Percentiles rank a stretch among this genome's conserved stretches.
Evolutionary conservation across 495 filamentous ascomycete species (phyloP).

Genomic region (Aspergillus heteromorphus): DNA sequence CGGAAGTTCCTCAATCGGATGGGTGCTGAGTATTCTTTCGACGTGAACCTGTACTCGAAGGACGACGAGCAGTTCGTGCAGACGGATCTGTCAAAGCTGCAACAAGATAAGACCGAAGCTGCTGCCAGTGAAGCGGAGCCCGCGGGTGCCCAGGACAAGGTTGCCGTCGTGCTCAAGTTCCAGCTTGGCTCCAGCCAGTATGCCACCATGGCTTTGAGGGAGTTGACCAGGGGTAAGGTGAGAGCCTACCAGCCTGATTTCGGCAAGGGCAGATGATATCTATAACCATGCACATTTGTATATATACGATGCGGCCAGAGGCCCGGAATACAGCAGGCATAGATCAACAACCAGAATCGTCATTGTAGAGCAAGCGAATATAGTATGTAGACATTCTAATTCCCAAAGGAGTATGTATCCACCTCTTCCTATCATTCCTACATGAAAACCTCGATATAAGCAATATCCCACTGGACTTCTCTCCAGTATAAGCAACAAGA

Average conservation of each 20-base stretch:
- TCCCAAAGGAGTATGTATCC: too few species aligned
- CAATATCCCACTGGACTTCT: too few species aligned
- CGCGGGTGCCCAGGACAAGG: conserved; percentile 39
- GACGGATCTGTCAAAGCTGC: conserved; percentile 68
- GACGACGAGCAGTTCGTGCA: conserved; percentile 79
- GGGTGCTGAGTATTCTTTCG: conserved; percentile 51
- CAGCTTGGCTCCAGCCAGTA: conserved; percentile 83
- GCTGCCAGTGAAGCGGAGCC: conserved; percentile 3
- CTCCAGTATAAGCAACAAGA: too few species aligned
- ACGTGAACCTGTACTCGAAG: conserved; percentile 60
- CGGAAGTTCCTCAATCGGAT: conserved; percentile 73
- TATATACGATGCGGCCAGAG: neutral
- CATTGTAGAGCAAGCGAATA: too few species aligned
- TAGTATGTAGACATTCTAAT: too few species aligned
- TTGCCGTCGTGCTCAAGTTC: conserved; percentile 82
- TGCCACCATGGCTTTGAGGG: conserved; percentile 87
- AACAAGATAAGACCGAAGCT: conserved; percentile 9
- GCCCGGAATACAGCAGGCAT: too few species aligned
- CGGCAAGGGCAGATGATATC: conserved; percentile 36
- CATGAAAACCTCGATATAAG: too few species aligned
- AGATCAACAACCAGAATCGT: too few species aligned
- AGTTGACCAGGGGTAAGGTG: conserved; percentile 70
- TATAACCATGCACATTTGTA: neutral
- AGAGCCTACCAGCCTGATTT: conserved; percentile 62
- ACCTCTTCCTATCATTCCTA: too few species aligned